These are phyloP conservation scores for Sextonia rubra DNA, from an alignment of 164 flowering plant genomes.

Conservation along the genomic window DNA sequence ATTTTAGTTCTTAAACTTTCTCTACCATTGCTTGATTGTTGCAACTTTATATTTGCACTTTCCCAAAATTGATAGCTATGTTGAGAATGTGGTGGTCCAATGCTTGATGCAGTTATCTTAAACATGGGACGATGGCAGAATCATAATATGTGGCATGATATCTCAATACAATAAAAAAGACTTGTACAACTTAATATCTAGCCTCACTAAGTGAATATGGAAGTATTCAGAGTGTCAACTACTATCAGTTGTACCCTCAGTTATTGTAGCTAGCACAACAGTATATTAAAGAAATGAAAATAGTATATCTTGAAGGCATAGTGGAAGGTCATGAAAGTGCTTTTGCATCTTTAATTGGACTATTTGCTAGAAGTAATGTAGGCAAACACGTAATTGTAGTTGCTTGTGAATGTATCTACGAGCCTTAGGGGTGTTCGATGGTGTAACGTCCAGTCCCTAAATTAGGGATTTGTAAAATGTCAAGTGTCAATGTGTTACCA, in stretches of 20 bases:
- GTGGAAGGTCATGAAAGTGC: constrained; percentile 28
- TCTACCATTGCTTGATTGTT: no score
- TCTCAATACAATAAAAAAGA: constrained; percentile 12
- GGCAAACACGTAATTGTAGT: constrained; percentile 28
- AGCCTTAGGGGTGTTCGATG: no score
- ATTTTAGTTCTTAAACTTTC: no score
- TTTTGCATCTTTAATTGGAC: constrained; percentile 23
- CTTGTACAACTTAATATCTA: not conserved
- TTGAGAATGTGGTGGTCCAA: constrained; percentile 29
- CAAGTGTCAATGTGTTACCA: no score
- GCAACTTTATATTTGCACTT: constrained; percentile 23
- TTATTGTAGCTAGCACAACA: not conserved
- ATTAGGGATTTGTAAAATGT: no score
- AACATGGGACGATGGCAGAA: constrained; percentile 32
- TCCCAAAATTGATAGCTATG: constrained; percentile 28
- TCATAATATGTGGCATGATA: constrained; percentile 30
- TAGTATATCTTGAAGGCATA: constrained; percentile 24
- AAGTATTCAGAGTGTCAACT: constrained; percentile 1
- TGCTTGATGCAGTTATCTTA: constrained; percentile 32
- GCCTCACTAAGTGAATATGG: constrained; percentile 3
- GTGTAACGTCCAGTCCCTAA: no score
- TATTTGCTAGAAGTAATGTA: constrained; percentile 23
- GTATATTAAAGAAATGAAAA: constrained; percentile 11
- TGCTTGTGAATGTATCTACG: constrained; percentile 8
- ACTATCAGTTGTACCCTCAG: no score